Base-by-base conservation (phyloP, 2,329 filamentous ascomycete species). In the Aspergillus hortae region DNA sequence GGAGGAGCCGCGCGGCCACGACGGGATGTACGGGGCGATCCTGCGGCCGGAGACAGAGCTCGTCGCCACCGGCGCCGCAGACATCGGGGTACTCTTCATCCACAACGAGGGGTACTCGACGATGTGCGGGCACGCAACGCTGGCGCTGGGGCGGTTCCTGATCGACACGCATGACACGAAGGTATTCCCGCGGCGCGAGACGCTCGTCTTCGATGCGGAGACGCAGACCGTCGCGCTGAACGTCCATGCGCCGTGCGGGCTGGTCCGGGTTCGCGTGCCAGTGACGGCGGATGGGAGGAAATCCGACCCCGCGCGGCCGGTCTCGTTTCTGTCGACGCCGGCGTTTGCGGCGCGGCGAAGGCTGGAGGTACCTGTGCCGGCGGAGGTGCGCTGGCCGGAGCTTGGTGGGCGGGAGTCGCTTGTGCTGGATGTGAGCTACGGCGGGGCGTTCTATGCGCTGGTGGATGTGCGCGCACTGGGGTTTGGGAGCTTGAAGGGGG, bases 71-170 rank as follows among this genome's bases (percentile, higher is more conserved):
- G 70, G 71, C 2, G 56, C 72, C n/a, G 78, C 77, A 0, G 67
- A 80, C 56, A 74, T 79, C 23, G 77, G 76, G 4, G 74, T 76
- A 1, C 56, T 80, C 3, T 80, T 80, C 61, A 69, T 69, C 54
- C 74, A 76, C 30, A 77, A 77, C 30, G 73, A 75, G 4, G 77
- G 75, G 0, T 79, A 74, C 46, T 77, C 74, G 6, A 79, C 75
- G 4, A 79, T 79, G 69, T 80, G 77, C 53, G 78, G 78, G 3
- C 78, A 80, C 57, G 77, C 76, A 2, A 79, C 77, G 0, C 76
- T 81, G 43, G 78, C 78, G 0, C 57, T 80, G 11, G 76, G 76
- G 2, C 66, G 74, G 3, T 75, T 73, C 46, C 60, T 76, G 0
- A 65, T 76, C 17, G 75, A 77, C 50, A 69, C 68, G 2, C 63